phyloP scores from a whole-genome alignment of 208 protist genomes.

The Pavlovales sp. region DNA sequence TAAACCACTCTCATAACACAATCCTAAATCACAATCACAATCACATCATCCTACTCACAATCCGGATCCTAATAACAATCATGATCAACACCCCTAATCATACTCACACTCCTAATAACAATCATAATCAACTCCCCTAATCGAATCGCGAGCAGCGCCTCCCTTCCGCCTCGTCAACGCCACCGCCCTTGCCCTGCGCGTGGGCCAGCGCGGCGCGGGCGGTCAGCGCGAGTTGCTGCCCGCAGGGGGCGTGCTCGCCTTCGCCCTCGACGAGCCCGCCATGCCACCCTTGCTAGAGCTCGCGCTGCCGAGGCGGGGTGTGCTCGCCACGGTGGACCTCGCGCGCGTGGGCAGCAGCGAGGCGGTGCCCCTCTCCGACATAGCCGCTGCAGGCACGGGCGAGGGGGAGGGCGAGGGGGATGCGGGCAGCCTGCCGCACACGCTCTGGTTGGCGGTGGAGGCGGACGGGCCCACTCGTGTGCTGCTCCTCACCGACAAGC shows the following conservation, averaged over 20 bases:
- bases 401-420: too few species aligned
- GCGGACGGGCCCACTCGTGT: not conserved
- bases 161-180: not conserved
- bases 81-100: too few species aligned
- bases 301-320: not conserved
- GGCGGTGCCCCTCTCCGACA: too few species aligned
- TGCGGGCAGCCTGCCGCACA: too few species aligned
- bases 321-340: not conserved
- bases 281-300: not conserved
- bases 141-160: too few species aligned
- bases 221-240: not conserved
- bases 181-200: not conserved
- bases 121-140: too few species aligned
- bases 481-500: not conserved
- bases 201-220: not conserved
- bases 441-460: not conserved
- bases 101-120: too few species aligned
- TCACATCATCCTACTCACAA: too few species aligned
- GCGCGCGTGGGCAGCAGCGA: not conserved
- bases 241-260: not conserved
- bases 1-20: too few species aligned
- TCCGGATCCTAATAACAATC: too few species aligned
- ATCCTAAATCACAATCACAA: too few species aligned
- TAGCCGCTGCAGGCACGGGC: too few species aligned
- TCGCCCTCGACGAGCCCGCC: not conserved